A percentile compares a stretch with the other conserved stretches of the same genome.
phyloP scores from a whole-genome alignment of 495 filamentous ascomycete species.

The Astrocystis sublimbata region DNA sequence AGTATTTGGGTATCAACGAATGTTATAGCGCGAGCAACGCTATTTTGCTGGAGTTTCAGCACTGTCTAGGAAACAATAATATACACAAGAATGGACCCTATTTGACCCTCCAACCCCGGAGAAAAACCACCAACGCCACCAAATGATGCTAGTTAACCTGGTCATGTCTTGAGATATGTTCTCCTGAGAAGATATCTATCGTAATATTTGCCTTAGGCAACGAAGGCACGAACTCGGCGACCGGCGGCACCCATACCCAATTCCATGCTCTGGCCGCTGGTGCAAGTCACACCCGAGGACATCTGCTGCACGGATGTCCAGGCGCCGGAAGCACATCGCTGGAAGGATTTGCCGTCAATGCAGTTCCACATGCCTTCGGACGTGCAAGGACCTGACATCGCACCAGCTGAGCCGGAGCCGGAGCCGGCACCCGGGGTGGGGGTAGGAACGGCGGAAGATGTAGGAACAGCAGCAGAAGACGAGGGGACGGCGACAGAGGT shows the following conservation, averaged over 20 bases:
- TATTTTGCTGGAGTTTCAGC: neutral
- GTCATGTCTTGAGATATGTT: neutral
- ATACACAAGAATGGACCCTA: neutral
- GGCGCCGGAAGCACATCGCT: constrained; percentile 45
- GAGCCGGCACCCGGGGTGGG: constrained; percentile 23
- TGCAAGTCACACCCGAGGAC: constrained; percentile 41
- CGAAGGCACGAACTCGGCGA: constrained; percentile 31
- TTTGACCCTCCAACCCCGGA: neutral
- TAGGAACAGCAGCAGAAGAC: constrained; percentile 20
- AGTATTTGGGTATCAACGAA: constrained; percentile 8
- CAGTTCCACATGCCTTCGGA: constrained; percentile 50
- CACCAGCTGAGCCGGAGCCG: constrained; percentile 26
- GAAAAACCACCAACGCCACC: neutral
- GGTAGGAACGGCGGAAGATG: constrained; percentile 17
- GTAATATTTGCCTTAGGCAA: constrained; percentile 20
- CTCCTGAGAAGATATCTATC: neutral
- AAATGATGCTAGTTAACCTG: neutral
- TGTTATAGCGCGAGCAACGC: neutral
- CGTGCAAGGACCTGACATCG: constrained; percentile 37
- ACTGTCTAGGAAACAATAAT: neutral
- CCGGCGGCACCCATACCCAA: constrained; percentile 33
- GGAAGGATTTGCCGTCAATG: constrained; percentile 42
- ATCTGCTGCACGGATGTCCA: constrained; percentile 43
- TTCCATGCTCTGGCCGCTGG: constrained; percentile 30
- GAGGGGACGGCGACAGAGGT: constrained; percentile 4